These are phyloP conservation scores for Blastomyces gilchristii DNA, from an alignment of 2,329 filamentous ascomycete genomes.

Conservation along the genomic window DNA sequence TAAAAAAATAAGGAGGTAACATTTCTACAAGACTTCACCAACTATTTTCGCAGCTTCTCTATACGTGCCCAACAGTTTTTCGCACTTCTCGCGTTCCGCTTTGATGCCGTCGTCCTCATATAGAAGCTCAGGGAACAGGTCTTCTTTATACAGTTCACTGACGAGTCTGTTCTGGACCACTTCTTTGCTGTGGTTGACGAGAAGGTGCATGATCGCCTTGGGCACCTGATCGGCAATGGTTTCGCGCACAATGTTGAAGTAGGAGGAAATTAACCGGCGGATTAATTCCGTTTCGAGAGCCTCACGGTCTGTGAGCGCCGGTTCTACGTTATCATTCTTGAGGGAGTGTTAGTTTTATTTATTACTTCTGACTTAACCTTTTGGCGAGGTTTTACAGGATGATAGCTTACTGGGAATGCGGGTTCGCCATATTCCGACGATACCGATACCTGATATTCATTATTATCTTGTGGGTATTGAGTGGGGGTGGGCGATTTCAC, in stretches of 20 bases:
- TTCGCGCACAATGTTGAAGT: slow-evolving; percentile 98
- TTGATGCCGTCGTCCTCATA: slow-evolving; percentile 98
- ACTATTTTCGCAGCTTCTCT: slow-evolving; percentile 97
- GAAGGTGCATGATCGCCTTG: slow-evolving; percentile 96
- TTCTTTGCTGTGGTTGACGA: slow-evolving; percentile 97
- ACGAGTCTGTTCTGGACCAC: slow-evolving; percentile 95
- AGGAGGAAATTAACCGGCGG: slow-evolving; percentile 88
- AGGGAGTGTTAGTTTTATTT: slow-evolving; percentile 4
- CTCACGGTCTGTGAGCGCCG: slow-evolving; percentile 87
- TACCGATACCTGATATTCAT: slow-evolving; percentile 28
- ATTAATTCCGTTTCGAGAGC: slow-evolving; percentile 97
- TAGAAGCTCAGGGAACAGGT: slow-evolving; percentile 79
- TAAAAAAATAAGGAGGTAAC: slow-evolving; percentile 6
- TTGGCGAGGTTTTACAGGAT: slow-evolving; percentile 23
- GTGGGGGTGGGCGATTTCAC: slow-evolving; percentile 41
- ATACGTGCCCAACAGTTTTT: slow-evolving; percentile 89
- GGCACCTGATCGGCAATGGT: slow-evolving; percentile 98
- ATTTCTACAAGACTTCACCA: slow-evolving; percentile 70
- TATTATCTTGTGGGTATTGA: slow-evolving; percentile 22
- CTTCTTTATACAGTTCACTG: slow-evolving; percentile 87
- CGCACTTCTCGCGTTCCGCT: slow-evolving; percentile 96
- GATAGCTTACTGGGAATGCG: slow-evolving; percentile 39
- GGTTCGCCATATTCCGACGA: slow-evolving; percentile 31
- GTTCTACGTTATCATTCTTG: slow-evolving; percentile 51
- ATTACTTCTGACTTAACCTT: not conserved